Percentiles rank a stretch among this genome's conserved stretches.
These are phyloP conservation scores for Orychophragmus violaceus DNA, from an alignment of 345 rosid species.

Conservation along the genomic window DNA sequence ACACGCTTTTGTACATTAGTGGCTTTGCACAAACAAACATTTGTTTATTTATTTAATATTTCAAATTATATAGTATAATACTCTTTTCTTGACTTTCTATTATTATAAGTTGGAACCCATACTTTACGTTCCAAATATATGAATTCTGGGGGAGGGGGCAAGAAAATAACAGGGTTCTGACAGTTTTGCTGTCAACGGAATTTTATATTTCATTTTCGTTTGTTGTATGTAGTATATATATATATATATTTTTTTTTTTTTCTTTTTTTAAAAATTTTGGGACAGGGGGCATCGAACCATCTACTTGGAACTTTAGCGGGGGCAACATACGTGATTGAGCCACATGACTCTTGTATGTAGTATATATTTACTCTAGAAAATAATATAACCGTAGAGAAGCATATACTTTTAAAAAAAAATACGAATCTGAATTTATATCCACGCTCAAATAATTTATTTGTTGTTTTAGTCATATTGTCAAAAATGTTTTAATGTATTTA, in stretches of 20 bases:
- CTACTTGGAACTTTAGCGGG: no score
- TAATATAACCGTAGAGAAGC: not conserved
- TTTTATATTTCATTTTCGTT: not conserved
- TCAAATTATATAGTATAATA: no score
- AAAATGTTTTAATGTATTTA: no score
- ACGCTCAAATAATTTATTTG: not conserved
- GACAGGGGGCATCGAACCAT: no score
- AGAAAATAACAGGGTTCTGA: conserved; percentile 5
- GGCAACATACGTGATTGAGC: no score
- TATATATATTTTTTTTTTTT: no score
- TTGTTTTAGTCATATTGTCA: not conserved
- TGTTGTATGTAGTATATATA: no score
- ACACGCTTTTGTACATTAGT: conserved; percentile 33
- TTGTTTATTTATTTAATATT: no score
- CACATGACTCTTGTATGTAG: no score
- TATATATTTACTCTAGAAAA: not conserved
- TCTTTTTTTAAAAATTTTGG: no score
- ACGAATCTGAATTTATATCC: not conserved
- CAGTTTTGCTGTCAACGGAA: not conserved
- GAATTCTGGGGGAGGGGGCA: not conserved
- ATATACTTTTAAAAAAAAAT: not conserved
- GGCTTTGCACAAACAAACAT: conserved; percentile 31
- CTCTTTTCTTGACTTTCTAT: no score
- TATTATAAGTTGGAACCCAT: conserved; percentile 16
- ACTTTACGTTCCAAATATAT: conserved; percentile 16